Percentiles rank a stretch among this genome's conserved stretches.
Conservation (phyloP, 345 rosid genomes). For the Leavenworthia alabamica region DNA sequence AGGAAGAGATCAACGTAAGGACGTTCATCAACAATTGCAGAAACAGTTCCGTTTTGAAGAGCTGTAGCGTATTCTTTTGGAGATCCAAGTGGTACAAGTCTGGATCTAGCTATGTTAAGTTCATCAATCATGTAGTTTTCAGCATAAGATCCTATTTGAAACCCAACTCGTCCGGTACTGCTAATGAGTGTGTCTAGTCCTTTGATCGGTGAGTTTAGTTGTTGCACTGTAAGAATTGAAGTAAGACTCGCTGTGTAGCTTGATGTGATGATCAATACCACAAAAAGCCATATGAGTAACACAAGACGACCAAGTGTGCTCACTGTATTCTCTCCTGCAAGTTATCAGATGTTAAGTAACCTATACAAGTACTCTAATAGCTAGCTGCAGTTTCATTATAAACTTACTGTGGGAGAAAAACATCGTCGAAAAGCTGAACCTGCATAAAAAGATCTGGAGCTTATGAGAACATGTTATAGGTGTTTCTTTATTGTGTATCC, state of each 20-base stretch:
- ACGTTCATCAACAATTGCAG: constrained; percentile 76
- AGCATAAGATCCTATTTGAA: constrained; percentile 79
- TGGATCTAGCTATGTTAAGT: constrained; percentile 58
- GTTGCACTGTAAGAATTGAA: constrained; percentile 82
- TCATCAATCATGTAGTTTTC: constrained; percentile 68
- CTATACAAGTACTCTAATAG: background rate
- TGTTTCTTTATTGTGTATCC: background rate
- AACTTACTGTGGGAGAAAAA: constrained; percentile 84
- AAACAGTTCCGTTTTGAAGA: constrained; percentile 61
- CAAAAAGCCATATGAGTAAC: constrained; percentile 82
- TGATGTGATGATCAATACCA: constrained; percentile 76
- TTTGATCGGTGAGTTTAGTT: constrained; percentile 77
- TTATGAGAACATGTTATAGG: too few species aligned
- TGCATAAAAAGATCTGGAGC: constrained; percentile 28
- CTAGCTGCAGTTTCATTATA: background rate
- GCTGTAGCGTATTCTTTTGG: constrained; percentile 71
- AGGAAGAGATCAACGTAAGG: constrained; percentile 78
- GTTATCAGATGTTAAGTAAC: background rate
- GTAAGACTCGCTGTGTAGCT: constrained; percentile 98
- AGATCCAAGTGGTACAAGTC: constrained; percentile 75
- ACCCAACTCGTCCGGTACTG: constrained; percentile 48
- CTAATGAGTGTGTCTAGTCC: constrained; percentile 71
- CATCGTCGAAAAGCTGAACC: constrained; percentile 92
- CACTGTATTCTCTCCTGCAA: constrained; percentile 79
- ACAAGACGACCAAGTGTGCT: constrained; percentile 80